Evolutionary conservation across 2,329 filamentous ascomycete species (phyloP).

Genomic region (Colletotrichum lupini): DNA sequence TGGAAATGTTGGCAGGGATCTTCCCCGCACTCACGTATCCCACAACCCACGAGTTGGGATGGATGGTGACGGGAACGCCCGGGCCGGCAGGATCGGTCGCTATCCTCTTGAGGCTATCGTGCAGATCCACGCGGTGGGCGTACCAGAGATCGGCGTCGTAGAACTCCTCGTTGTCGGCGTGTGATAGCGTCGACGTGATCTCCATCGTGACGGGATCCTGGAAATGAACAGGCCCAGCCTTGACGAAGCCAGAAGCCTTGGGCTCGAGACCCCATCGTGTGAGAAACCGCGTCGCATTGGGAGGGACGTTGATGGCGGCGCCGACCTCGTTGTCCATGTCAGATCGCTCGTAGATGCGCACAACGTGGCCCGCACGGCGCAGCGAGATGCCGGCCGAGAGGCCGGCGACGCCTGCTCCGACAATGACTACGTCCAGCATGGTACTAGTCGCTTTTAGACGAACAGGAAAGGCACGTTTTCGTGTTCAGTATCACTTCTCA

Average conservation of each 20-base stretch:
- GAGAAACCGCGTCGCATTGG: conserved; percentile 50
- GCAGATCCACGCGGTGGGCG: conserved; percentile 53
- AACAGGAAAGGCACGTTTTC: no score
- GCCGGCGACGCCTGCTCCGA: conserved; percentile 56
- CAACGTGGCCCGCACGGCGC: conserved; percentile 49
- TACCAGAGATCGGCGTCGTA: conserved; percentile 46
- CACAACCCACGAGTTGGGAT: conserved; percentile 40
- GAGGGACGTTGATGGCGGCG: conserved; percentile 51
- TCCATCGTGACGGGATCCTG: conserved; percentile 40
- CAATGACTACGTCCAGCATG: conserved; percentile 51
- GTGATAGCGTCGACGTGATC: conserved; percentile 35
- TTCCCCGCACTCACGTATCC: conserved; percentile 41
- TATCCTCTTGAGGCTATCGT: conserved; percentile 47
- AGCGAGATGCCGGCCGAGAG: conserved; percentile 51
- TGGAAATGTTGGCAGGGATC: background rate
- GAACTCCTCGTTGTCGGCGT: conserved; percentile 30
- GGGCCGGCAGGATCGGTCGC: conserved; percentile 43
- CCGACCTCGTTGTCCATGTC: conserved; percentile 49
- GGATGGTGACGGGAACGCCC: conserved; percentile 41
- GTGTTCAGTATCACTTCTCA: background rate
- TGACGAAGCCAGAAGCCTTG: conserved; percentile 41
- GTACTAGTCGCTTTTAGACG: background rate
- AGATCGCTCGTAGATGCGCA: conserved; percentile 54
- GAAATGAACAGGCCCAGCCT: conserved; percentile 37
- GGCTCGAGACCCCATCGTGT: conserved; percentile 49